Percentiles rank a stretch among this genome's conserved stretches.
Evolutionary conservation across 2,329 filamentous ascomycete genomes (phyloP).

Genomic region (Trichoderma koningiopsis): DNA sequence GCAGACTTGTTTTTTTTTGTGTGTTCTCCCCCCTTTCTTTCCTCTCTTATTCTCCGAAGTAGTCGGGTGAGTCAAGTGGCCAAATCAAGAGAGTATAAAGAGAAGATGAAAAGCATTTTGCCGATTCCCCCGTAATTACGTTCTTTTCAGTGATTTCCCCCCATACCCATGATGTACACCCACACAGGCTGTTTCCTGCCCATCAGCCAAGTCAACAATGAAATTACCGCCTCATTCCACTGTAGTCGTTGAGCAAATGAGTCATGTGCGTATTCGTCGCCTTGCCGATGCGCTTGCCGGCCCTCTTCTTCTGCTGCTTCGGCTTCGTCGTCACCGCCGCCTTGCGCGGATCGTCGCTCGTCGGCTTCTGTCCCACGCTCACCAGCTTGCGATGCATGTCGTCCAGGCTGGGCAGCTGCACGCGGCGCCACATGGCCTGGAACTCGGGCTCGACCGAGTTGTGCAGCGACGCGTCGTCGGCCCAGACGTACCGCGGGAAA

Average conservation of each 20-base stretch:
- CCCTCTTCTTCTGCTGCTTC: slow-evolving; percentile 74
- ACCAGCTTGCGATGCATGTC: slow-evolving; percentile 77
- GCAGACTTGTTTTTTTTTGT: neutral
- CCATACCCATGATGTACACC: neutral
- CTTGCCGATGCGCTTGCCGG: slow-evolving; percentile 70
- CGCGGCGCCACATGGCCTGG: slow-evolving; percentile 77
- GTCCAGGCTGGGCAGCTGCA: slow-evolving; percentile 72
- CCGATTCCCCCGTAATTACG: neutral
- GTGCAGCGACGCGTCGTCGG: slow-evolving; percentile 78
- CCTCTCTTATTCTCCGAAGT: neutral
- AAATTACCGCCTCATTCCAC: slow-evolving; percentile 47
- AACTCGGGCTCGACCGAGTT: slow-evolving; percentile 82
- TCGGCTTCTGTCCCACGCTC: slow-evolving; percentile 78
- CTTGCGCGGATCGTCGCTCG: slow-evolving; percentile 73
- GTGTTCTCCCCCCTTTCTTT: neutral
- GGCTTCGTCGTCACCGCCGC: slow-evolving; percentile 53
- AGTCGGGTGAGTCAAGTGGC: neutral
- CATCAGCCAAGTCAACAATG: neutral
- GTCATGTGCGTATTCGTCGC: slow-evolving; percentile 87
- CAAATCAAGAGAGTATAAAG: neutral
- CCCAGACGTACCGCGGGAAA: slow-evolving; percentile 82
- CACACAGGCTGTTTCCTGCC: neutral
- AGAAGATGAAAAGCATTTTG: neutral
- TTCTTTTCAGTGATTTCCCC: neutral
- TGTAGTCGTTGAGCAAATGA: slow-evolving; percentile 75